A percentile compares a stretch with the other conserved stretches of the same genome.
phyloP scores from a whole-genome alignment of 768 basidiomycete genomes.

The Galerina marginata region DNA sequence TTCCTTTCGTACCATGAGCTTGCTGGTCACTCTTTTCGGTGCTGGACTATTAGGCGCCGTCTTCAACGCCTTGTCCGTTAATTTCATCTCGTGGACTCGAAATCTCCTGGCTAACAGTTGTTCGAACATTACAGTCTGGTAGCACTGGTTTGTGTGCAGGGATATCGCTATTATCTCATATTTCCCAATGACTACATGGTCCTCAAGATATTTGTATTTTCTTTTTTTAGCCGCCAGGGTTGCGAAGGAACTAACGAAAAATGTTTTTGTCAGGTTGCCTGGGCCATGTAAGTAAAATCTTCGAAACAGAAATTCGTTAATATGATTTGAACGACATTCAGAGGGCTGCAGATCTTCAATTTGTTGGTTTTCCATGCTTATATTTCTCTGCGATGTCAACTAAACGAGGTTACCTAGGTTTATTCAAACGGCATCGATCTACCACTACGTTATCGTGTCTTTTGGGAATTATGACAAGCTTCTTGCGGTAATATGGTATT shows the following conservation, averaged over 20 bases:
- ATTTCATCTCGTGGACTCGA: too few relatives aligned
- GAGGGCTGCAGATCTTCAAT: background rate
- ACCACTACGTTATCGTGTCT: background rate
- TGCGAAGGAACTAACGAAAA: background rate
- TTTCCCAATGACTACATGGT: background rate
- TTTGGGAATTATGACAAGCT: background rate
- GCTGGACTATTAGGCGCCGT: too few relatives aligned
- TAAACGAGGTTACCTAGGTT: background rate
- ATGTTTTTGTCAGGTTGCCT: background rate
- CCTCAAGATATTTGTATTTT: background rate
- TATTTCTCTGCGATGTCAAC: too few relatives aligned
- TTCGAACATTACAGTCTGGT: too few relatives aligned
- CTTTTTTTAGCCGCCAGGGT: too few relatives aligned
- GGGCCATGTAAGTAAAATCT: background rate
- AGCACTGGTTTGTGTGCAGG: background rate
- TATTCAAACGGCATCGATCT: background rate
- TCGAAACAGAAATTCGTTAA: background rate
- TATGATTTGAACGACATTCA: background rate
- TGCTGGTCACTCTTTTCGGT: too few relatives aligned
- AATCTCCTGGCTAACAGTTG: too few relatives aligned
- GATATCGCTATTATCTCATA: background rate
- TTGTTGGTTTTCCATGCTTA: background rate
- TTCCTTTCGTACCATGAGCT: too few relatives aligned
- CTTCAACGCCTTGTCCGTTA: too few relatives aligned
- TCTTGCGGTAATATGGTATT: background rate